Base-by-base conservation (phyloP, 345 rosid species). In the Heritiera fomes region DNA sequence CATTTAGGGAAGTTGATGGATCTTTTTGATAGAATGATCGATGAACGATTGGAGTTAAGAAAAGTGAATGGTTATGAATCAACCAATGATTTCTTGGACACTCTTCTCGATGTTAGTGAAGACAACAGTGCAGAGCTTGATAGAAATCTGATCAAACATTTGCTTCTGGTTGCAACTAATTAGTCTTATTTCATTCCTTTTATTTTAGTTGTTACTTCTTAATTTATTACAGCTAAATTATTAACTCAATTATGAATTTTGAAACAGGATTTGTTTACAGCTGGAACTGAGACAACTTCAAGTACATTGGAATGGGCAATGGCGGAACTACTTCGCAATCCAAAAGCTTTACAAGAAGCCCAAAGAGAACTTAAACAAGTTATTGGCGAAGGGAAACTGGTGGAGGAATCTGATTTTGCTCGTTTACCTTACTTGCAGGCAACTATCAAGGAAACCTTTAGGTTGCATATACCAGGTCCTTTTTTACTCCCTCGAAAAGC, bases 231-330 rank as follows among this genome's bases (percentile, higher is more conserved):
- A 40, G 43, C 43, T 4, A 2, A 40, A 5, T 40, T 40, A 40
- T 3, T 40, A 40, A 40, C 43, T 40, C 43, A 40, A 40, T 40
- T 40, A 40, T 40, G 43, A 40, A 40, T 40, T 40, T 58, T 50
- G 28, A 32, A 50, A 50, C 75, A 71, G 60, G 75, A 71, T 50
- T 71, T 71, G 61, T 71, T 71, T 55, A 2, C 5, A 2, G 75
- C 45, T 1, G 75, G 14, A 71, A 50, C 60, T 2, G 60, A 71
- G 23, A 30, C 60, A 50, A 17, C 28, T 14, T 1, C 75, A 3
- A 71, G 45, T 71, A 15, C 75, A 3, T 14, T 71, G 2, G 58
- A 70, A 47, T 70, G 58, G 74, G 74, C n/a, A 46, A 70, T 70
- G 74, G 74, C 74, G n/a, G 74, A 47, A 49, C 20, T 70, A 47